Evolutionary conservation across 257 asterid species (phyloP).

Genomic region (Solanum chaucha): DNA sequence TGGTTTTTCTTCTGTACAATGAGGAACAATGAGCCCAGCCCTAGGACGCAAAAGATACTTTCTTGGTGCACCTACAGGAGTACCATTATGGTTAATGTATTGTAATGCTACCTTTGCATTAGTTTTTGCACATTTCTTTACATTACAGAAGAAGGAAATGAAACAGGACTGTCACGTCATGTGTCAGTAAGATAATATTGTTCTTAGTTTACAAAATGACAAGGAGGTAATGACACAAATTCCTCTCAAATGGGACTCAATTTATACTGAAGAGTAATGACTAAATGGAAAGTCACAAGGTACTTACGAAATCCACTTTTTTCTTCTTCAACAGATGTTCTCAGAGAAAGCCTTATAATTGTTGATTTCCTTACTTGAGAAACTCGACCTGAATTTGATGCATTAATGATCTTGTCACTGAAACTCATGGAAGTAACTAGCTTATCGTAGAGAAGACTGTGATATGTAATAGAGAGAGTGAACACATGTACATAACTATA

Average conservation of each 20-base stretch:
- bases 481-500: neutral
- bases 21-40: slow-evolving; percentile 70
- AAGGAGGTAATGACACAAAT: neutral
- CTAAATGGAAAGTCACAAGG: neutral
- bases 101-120: neutral
- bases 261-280: neutral
- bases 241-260: neutral
- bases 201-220: neutral
- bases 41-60: slow-evolving; percentile 71
- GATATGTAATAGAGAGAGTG: neutral
- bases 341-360: slow-evolving; percentile 70
- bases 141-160: neutral
- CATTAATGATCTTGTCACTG: slow-evolving; percentile 43
- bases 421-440: slow-evolving; percentile 64
- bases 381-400: slow-evolving; percentile 28
- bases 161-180: neutral
- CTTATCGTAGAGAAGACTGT: slow-evolving; percentile 50
- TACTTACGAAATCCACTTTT: slow-evolving; percentile 42
- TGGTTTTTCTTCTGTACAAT: slow-evolving; percentile 59
- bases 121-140: neutral
- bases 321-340: slow-evolving; percentile 65
- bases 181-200: neutral
- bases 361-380: slow-evolving; percentile 66
- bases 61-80: slow-evolving; percentile 50
- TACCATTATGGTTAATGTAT: neutral